phyloP scores from a whole-genome alignment of 2,329 filamentous ascomycete genomes.

The Monosporascus sp. region DNA sequence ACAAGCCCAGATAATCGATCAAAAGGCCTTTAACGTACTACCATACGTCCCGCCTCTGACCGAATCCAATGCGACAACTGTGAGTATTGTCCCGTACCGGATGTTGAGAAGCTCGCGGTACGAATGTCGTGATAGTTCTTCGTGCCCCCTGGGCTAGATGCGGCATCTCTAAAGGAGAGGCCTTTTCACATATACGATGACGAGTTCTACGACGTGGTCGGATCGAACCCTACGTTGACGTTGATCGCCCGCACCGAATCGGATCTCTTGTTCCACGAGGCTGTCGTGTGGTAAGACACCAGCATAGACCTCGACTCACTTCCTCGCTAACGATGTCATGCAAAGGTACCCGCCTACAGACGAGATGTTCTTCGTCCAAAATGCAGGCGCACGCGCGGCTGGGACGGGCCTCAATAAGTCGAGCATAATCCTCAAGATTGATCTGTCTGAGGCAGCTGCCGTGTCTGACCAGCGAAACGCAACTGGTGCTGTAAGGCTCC shows the following conservation, averaged over 20 bases:
- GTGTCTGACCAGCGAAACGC: slow-evolving; percentile 32
- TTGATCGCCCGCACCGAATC: slow-evolving; percentile 38
- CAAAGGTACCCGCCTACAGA: slow-evolving; percentile 37
- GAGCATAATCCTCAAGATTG: slow-evolving; percentile 44
- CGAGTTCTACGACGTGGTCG: slow-evolving; percentile 46
- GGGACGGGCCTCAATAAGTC: slow-evolving; percentile 48
- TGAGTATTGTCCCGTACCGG: slow-evolving; percentile 13
- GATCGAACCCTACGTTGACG: slow-evolving; percentile 41
- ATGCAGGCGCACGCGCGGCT: slow-evolving; percentile 39
- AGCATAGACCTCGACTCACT: no score
- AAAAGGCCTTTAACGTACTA: slow-evolving; percentile 38
- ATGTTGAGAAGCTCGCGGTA: not conserved
- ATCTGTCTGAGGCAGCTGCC: slow-evolving; percentile 35
- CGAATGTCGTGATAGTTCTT: slow-evolving; percentile 27
- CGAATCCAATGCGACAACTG: slow-evolving; percentile 30
- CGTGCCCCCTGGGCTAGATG: slow-evolving; percentile 37
- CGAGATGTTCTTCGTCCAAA: slow-evolving; percentile 50
- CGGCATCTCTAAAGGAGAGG: slow-evolving; percentile 30
- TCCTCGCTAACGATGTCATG: not conserved
- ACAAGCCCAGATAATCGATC: slow-evolving; percentile 37
- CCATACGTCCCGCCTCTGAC: slow-evolving; percentile 31
- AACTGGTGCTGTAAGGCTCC: slow-evolving; percentile 34
- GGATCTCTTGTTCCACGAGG: slow-evolving; percentile 50
- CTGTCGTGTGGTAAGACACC: slow-evolving; percentile 41
- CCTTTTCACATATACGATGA: slow-evolving; percentile 44